Evolutionary conservation across 169 alveolate genomes (phyloP), one percentile per base, ranked within the genome.

Genomic region (Cryptosporidium tyzzeri): DNA sequence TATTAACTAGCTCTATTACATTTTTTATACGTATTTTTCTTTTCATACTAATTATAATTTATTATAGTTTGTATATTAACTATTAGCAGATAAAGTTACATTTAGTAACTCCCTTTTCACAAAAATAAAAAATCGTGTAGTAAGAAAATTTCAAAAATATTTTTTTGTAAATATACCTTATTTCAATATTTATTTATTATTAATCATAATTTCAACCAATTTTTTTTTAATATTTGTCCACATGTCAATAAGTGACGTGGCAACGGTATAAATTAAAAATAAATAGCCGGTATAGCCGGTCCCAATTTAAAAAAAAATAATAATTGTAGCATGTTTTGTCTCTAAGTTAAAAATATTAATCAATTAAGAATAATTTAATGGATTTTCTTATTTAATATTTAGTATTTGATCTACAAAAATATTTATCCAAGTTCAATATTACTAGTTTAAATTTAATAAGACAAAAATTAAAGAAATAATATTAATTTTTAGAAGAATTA

Each of bases 201-300:
- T 5, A 53, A 9, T 53, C 18, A 12, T 7, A 0, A 55, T 0
- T 55, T 55, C 1, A 21, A 26, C 18, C 21, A 55, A 9, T n/a
- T 0, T 8, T 8, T n/a, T 55, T 55, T n/a, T 55, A 8, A 53
- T n/a, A n/a, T 21, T n/a, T 23, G 67, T 55, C 67, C 67, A 55
- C 67, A 55, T 55, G 67, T 55, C 67, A 55, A 12, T 7, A 3
- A 9, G 23, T 55, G 37, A 55, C 35, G 35, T n/a, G 62, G 12
- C 0, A 55, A n/a, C 67, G 67, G 67, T 21, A 55, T 21, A 9
- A 23, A n/a, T 55, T 5, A 8, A 23, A 55, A 55, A 55, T 21
- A 55, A 2, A 23, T 53, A 55, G n/a, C 21, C 67, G 67, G 67
- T 55, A 55, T 55, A 55, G 35, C 67, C 67, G 39, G 67, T n/a